Evolutionary conservation across 116 monocot species (phyloP).

Genomic region (Phalaenopsis hybrid): DNA sequence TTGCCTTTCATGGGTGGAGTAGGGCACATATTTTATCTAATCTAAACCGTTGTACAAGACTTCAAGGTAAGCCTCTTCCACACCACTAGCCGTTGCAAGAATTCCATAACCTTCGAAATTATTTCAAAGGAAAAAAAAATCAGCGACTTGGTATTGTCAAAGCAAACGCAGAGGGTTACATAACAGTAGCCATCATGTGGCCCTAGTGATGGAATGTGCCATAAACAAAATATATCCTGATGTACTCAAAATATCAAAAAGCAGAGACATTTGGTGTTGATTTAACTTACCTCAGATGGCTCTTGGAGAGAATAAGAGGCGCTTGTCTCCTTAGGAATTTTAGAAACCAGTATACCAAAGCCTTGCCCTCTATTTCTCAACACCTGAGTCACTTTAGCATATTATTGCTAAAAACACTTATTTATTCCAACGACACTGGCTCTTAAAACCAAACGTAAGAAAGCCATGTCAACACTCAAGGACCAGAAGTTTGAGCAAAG

Average conservation of each 20-base stretch:
- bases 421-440: background rate
- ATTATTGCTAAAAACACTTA: background rate
- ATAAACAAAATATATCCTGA: background rate
- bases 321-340: conserved; percentile 60
- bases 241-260: background rate
- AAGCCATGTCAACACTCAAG: background rate
- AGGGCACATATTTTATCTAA: background rate
- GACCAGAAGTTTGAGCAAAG: background rate
- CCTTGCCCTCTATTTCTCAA: conserved; percentile 11
- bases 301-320: conserved; percentile 66
- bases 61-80: conserved; percentile 10
- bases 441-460: background rate
- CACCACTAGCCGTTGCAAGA: conserved; percentile 12
- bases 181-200: background rate
- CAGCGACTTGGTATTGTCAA: background rate
- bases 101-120: conserved; percentile 9
- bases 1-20: background rate
- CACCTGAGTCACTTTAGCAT: background rate
- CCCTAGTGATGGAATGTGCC: background rate
- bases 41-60: background rate
- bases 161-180: background rate
- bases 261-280: background rate
- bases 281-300: conserved; percentile 48
- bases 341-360: conserved; percentile 45
- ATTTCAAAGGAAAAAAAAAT: conserved; percentile 1